Base-by-base conservation (phyloP, 1,284 basidiomycete genomes). In the Moesziomyces sp. region DNA sequence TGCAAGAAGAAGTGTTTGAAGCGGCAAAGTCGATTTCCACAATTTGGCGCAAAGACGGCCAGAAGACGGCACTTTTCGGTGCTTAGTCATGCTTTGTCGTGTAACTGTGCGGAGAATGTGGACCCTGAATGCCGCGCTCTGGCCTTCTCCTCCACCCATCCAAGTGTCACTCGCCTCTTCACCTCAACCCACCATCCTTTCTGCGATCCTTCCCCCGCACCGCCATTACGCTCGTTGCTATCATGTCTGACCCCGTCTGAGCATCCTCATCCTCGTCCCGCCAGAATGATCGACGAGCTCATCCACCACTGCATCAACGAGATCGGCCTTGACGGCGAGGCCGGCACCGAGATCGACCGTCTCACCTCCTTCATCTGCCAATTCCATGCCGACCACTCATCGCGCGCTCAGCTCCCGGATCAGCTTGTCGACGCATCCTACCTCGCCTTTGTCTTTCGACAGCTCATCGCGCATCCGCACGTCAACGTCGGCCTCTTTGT, bases 301-400 rank as follows among this genome's bases (percentile, higher is more conserved):
- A 84, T 93, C 43, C 88, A 89, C 68, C 89, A 91, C 79, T 90
- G 90, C 81, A 86, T 92, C 42, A 89, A 90, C 56, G 90, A 93
- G 83, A 86, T 93, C 23, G 88, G 91, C 9, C 92, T 92, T 81
- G 91, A 93, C 69, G 91, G 92, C n/a, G 91, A 92, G 80, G 86
- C 71, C 91, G 92, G 92, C 4, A 92, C 90, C 81, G 86, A 90
- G 74, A 87, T 89, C 52, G 88, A 89, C 21, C 89, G 91, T 42
- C 85, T 93, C 60, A 86, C 86, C 54, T 88, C 90, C 79, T 92
- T 92, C 78, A 86, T 93, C 55, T 67, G 85, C 38, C 89, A 88
- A 43, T 93, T 90, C 79, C 90, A 91, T 83, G 64, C 85, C 13
- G 59, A 65, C 14, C 71, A 75, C 40, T 64, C 69, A 10, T 86